Evolutionary conservation across 2,329 filamentous ascomycete species (phyloP), one percentile per base, ranked within the genome.

Genomic region (Pseudogymnoascus sp.): DNA sequence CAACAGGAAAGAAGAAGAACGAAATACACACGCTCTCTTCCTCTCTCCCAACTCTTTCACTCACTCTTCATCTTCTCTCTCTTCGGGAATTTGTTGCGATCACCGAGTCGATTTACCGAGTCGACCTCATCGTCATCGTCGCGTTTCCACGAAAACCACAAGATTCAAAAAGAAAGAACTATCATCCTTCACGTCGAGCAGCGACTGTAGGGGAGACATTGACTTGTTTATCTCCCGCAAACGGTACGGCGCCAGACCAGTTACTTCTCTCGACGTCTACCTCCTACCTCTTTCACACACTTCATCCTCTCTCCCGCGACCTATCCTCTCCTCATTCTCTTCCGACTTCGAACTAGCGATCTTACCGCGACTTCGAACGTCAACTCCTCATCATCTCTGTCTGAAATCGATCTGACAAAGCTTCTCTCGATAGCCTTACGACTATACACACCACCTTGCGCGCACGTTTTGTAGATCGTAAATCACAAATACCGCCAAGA

Each of bases 161-260:
- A 37, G 33, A 65, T 44, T 53, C 19, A 44, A 38, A 37, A 61
- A 50, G 62, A 26, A 26, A 29, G 19, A 53, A 67, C 61, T 62
- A 59, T 65, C 61, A 53, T 53, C 44, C 44, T 53, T 53, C 44
- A 53, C 44, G 70, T 70, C 70, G 71, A 70, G 76, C 78, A 79
- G 77, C 76, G 74, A 76, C 77, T 79, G 81, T 81, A 80, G 91
- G 91, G 90, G 92, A 96, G 89, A 92, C 92, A 96, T 96, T 96
- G 78, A 88, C 77, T 96, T 96, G 92, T 96, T 91, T 81, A 90
- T 96, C 92, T 96, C 91, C 89, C 85, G 78, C 84, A 83, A 84
- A 82, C 80, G 83, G 85, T 88, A 86, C 70, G 72, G 44, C 44
- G 23, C 23, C 44, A 53, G 44, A 65, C 63, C 40, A 65, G 60